Evolutionary conservation across 306 rosid genomes (phyloP).

Genomic region (Acacia crassicarpa): DNA sequence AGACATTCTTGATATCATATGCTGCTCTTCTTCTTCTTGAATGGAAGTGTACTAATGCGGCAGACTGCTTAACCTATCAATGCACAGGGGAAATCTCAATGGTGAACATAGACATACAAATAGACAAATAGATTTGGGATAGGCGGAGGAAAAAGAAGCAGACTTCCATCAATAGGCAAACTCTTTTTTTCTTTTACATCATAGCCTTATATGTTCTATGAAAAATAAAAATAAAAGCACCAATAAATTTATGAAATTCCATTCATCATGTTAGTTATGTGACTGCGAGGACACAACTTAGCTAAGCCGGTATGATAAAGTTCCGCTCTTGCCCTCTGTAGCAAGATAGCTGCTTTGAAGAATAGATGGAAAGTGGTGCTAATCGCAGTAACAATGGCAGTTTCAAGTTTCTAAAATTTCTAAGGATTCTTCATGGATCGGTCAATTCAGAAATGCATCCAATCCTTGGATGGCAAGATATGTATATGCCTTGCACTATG

Average conservation of each 20-base stretch:
- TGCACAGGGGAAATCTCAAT: background rate
- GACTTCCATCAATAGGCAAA: background rate
- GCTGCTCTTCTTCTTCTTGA: too few species aligned
- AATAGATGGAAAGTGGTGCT: conserved; percentile 51
- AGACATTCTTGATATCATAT: too few species aligned
- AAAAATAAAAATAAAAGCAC: background rate
- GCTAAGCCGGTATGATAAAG: background rate
- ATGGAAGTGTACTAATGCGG: background rate
- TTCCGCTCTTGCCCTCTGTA: conserved; percentile 11
- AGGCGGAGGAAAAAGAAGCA: background rate
- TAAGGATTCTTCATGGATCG: conserved; percentile 54
- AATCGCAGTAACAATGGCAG: conserved; percentile 30
- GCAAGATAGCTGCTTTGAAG: conserved; percentile 20
- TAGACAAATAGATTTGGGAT: background rate
- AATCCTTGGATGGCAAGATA: conserved; percentile 98
- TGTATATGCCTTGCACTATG: conserved; percentile 11
- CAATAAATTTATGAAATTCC: background rate
- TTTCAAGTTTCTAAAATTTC: background rate
- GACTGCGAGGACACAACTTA: background rate
- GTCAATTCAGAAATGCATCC: conserved; percentile 71
- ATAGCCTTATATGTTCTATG: background rate
- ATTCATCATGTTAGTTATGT: background rate
- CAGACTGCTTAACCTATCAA: background rate
- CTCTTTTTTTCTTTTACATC: too few species aligned
- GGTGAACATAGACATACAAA: background rate